Percentiles rank a stretch among this genome's conserved stretches.
phyloP scores from a whole-genome alignment of 140 eudicot species.

The Anethum foeniculum region DNA sequence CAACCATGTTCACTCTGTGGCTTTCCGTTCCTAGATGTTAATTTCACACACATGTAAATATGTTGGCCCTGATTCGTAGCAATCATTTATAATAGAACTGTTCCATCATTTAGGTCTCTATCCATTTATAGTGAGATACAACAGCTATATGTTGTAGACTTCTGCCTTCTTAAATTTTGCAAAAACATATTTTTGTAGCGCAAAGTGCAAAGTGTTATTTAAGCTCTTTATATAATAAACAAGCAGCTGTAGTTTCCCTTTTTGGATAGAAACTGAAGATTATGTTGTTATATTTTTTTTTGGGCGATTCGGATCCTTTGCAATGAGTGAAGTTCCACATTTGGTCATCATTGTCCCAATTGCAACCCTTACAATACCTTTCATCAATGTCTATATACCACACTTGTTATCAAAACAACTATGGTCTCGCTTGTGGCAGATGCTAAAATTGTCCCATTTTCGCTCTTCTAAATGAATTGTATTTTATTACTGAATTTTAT shows the following conservation, averaged over 20 bases:
- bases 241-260: background rate
- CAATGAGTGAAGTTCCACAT: background rate
- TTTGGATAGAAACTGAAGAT: background rate
- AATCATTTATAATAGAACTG: background rate
- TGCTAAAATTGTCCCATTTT: too few species aligned
- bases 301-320: background rate
- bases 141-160: too few species aligned
- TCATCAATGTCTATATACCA: too few species aligned
- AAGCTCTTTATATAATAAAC: background rate
- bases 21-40: background rate
- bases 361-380: too few species aligned
- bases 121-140: too few species aligned
- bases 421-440: too few species aligned
- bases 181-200: background rate
- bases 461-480: too few species aligned
- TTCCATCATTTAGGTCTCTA: background rate
- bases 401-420: too few species aligned
- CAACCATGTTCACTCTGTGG: background rate
- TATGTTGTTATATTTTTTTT: background rate
- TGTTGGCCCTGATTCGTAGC: background rate
- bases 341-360: background rate
- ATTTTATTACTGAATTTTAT: too few species aligned
- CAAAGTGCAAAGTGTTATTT: background rate
- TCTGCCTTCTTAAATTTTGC: background rate
- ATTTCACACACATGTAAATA: background rate